A percentile compares a stretch with the other conserved stretches of the same genome.
Conservation (phyloP, 2,329 filamentous ascomycete genomes). For the Venturia effusa region DNA sequence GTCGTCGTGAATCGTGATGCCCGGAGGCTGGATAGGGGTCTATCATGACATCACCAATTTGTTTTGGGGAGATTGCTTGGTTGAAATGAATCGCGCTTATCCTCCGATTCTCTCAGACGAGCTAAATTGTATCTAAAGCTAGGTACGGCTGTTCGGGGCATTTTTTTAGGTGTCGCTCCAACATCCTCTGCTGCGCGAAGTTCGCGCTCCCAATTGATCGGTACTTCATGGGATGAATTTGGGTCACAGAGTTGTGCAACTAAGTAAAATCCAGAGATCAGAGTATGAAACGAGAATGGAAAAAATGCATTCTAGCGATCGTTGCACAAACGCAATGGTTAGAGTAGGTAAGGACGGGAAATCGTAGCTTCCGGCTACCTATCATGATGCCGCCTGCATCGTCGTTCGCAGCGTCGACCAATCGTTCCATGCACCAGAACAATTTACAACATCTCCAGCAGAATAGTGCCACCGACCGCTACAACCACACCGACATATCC, state of each 20-base stretch:
- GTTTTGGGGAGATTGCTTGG: not conserved
- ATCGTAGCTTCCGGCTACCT: not conserved
- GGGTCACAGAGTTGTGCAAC: too few relatives aligned
- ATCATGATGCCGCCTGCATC: not conserved
- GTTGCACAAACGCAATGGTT: not conserved
- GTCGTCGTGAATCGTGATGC: not conserved
- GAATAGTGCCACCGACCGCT: not conserved
- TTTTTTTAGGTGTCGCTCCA: not conserved
- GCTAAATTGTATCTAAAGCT: not conserved
- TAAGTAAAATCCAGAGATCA: not conserved
- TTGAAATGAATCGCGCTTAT: not conserved
- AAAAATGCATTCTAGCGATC: not conserved
- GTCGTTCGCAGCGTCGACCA: not conserved
- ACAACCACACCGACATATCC: not conserved
- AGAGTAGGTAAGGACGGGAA: not conserved
- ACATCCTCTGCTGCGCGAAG: not conserved
- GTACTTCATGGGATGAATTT: too few relatives aligned
- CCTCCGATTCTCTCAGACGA: not conserved
- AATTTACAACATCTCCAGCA: not conserved
- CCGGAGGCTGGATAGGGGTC: slow-evolving; percentile 1
- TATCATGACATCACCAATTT: slow-evolving; percentile 4
- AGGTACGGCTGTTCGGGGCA: not conserved
- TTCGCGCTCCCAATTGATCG: not conserved
- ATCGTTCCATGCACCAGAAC: not conserved
- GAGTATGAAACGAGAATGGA: not conserved